Evolutionary conservation across 768 basidiomycete genomes (phyloP).

Genomic region (Amanita polypyramis): DNA sequence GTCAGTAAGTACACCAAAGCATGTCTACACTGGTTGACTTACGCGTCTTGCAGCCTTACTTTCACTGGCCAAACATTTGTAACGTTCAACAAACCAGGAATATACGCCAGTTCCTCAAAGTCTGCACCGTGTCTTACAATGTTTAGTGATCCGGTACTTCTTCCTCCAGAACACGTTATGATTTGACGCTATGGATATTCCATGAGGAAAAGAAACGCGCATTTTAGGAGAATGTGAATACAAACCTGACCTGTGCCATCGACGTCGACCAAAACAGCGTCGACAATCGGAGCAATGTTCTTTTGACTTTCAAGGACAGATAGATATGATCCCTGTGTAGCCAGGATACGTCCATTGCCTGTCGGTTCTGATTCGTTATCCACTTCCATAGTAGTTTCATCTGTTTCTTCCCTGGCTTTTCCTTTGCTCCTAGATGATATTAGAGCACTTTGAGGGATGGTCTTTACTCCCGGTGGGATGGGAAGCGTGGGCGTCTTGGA

Average conservation of each 20-base stretch:
- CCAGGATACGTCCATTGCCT: slow-evolving; percentile 36
- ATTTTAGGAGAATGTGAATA: background rate
- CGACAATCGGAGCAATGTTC: slow-evolving; percentile 78
- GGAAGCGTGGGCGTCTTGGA: slow-evolving; percentile 35
- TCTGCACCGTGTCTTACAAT: slow-evolving; percentile 77
- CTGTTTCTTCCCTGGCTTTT: slow-evolving; percentile 28
- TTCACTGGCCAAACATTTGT: slow-evolving; percentile 55
- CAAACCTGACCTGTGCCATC: slow-evolving; percentile 64
- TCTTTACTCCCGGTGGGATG: slow-evolving; percentile 38
- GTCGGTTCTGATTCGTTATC: slow-evolving; percentile 18
- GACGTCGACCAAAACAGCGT: slow-evolving; percentile 65
- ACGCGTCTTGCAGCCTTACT: slow-evolving; percentile 36
- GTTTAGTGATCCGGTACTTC: slow-evolving; percentile 66
- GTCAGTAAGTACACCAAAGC: background rate
- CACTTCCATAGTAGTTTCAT: slow-evolving; percentile 23
- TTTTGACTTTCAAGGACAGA: slow-evolving; percentile 53
- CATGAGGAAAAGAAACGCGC: background rate
- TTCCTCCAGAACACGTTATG: slow-evolving; percentile 78
- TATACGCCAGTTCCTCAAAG: slow-evolving; percentile 50
- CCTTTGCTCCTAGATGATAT: slow-evolving; percentile 16
- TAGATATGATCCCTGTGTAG: slow-evolving; percentile 45
- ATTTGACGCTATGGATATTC: slow-evolving; percentile 50
- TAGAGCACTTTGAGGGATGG: slow-evolving; percentile 26
- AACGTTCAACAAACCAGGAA: slow-evolving; percentile 49
- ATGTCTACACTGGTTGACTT: slow-evolving; percentile 15